Percentiles rank a stretch among this genome's conserved stretches.
Conservation (phyloP, 352 stramenopile genomes). For the Pilasporangium apinafurcum region DNA sequence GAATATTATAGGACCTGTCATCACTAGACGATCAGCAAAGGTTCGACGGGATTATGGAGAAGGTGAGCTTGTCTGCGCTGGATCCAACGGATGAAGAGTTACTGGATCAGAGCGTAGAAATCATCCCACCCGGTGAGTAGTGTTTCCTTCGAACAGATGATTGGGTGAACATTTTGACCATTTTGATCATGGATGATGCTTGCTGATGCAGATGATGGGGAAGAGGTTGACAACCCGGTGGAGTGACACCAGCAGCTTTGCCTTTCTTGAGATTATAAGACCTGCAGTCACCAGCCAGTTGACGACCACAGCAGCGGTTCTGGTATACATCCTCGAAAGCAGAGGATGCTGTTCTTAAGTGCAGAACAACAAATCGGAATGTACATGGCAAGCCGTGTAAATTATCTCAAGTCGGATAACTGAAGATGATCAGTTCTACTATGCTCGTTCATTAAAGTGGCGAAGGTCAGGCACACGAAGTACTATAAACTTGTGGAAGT, state of each 20-base stretch:
- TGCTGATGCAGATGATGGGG: slow-evolving; percentile 8
- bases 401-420: no score
- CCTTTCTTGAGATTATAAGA: no score
- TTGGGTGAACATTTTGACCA: slow-evolving; percentile 2
- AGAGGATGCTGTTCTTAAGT: no score
- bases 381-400: no score
- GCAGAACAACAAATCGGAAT: no score
- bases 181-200: background rate
- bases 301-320: no score
- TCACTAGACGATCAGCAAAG: slow-evolving; percentile 50
- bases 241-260: background rate
- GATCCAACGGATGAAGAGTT: slow-evolving; percentile 59
- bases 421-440: no score
- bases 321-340: no score
- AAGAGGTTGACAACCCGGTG: slow-evolving; percentile 11
- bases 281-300: no score
- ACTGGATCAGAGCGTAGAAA: slow-evolving; percentile 37
- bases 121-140: slow-evolving; percentile 31
- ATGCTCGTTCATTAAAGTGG: no score
- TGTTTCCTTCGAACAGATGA: slow-evolving; percentile 9
- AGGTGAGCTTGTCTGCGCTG: slow-evolving; percentile 49
- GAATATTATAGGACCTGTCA: slow-evolving; percentile 27
- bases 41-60: slow-evolving; percentile 57
- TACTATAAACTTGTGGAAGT: no score
- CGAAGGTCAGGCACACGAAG: no score